Conservation (phyloP, 1,284 basidiomycete genomes). For the Mycosarcoma maydis region DNA sequence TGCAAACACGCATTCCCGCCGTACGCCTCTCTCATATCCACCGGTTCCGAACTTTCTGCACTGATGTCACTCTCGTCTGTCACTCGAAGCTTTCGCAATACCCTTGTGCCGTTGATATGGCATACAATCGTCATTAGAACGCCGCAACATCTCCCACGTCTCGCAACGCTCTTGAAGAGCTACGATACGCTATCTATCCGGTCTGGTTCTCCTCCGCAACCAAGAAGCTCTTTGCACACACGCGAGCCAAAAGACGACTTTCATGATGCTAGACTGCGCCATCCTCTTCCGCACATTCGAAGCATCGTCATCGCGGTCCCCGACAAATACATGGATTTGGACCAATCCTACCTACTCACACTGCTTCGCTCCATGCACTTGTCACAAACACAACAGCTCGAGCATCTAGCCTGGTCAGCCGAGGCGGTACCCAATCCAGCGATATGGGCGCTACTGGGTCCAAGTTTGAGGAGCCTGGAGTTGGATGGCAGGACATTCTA, state of each 20-base stretch:
- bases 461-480: slow-evolving; percentile 12
- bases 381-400: slow-evolving; percentile 8
- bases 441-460: slow-evolving; percentile 11
- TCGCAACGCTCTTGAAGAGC: slow-evolving; percentile 8
- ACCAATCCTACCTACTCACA: slow-evolving; percentile 21
- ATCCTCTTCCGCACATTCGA: slow-evolving; percentile 16
- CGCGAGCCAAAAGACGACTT: neutral
- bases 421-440: slow-evolving; percentile 20
- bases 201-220: slow-evolving; percentile 2
- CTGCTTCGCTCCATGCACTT: slow-evolving; percentile 24
- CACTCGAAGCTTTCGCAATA: slow-evolving; percentile 13
- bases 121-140: slow-evolving; percentile 27
- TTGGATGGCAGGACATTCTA: slow-evolving; percentile 30
- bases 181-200: slow-evolving; percentile 26
- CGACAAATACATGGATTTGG: slow-evolving; percentile 28
- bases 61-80: slow-evolving; percentile 13
- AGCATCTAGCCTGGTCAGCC: slow-evolving; percentile 24
- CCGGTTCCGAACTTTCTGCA: neutral
- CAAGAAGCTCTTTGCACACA: neutral
- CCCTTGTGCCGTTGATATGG: slow-evolving; percentile 18
- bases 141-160: slow-evolving; percentile 22
- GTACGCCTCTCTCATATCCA: neutral
- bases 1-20: slow-evolving; percentile 7
- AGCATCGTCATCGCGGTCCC: slow-evolving; percentile 17
- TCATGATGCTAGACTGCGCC: neutral